Base-by-base conservation (phyloP, 208 protist species). In the Leishmania tropica region DNA sequence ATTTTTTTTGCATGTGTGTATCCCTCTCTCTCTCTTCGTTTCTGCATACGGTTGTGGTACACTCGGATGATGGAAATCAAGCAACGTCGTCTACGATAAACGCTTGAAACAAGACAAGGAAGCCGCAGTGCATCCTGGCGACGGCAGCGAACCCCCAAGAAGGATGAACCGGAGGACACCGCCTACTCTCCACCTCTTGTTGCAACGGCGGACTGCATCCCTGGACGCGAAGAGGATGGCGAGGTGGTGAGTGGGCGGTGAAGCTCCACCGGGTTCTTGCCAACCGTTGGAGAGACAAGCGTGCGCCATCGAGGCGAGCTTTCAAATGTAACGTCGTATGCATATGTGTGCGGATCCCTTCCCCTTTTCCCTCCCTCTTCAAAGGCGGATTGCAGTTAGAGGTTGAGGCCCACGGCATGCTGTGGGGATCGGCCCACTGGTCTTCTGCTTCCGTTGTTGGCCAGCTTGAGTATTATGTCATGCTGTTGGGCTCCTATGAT, bases 11-110 rank as follows among this genome's bases (percentile, higher is more conserved):
- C 21, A 7, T 64, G 71, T 64, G 40, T 54, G 67, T n/a, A 11
- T 80, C 68, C 68, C 47, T 58, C 31, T 42, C 40, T 42, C 71
- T 81, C 74, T 31, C 67, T 81, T 5, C 24, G 37, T 76, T 70
- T 40, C 6, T 53, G n/a, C n/a, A 64, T 28, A 7, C 78, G 28
- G 0, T 67, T 74, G 5, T 62, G n/a, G 42, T 35, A 54, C 17
- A 35, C 42, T 53, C 3, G 42, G 70, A 35, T 31, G 24, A 74
- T 53, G n/a, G 13, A 45, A 54, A 51, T 51, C 24, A 74, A 19
- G 10, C 13, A 74, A 51, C 7, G 28, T 31, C 15, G 24, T 31
- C 42, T 37, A 53, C 45, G 51, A 31, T 19, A 54, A 31, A 74
- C 11, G 5, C 8, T 45, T 53, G 54, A n/a, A 28, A 51, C 24